Base-by-base conservation (phyloP, 257 asterid genomes). In the Gynochthodes officinalis region DNA sequence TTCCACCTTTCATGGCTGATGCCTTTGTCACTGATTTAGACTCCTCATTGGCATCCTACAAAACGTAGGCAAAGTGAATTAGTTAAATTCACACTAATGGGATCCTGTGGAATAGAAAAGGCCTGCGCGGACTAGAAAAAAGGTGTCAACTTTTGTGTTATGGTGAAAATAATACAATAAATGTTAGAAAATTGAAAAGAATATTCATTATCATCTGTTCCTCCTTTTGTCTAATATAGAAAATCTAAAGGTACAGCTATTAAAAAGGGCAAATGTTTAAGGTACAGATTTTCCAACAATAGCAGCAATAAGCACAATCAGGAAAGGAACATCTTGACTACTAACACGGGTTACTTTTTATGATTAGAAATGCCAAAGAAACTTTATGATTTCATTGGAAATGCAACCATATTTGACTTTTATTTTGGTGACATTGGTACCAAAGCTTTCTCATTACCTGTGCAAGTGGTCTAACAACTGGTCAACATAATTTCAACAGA, bases 21-120 rank as follows among this genome's bases (percentile, higher is more conserved):
- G 96, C 97, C 78, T 89, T 92, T 28, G 93, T 92, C 49, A 89
- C 89, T 44, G 97, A 82, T 76, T 88, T 90, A 35, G 96, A 90
- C 74, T 90, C 96, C 87, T 90, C 98, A 33, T 92, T 88, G 42
- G 93, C 91, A 69, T 92, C 96, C 96, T 92, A 84, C 72, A 78
- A 74, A n/a, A 74, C 67, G 42, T 70, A 61, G 11, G 13, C 25
- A 59, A 25, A 13, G 44, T 57, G 19, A 21, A 19, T 64, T 49
- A 48, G 28, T 39, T 63, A 15, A 32, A 40, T 62, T 33, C 58
- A 7, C 28, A 39, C 30, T 33, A 18, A 14, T 27, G 55, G 57
- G 15, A 16, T 4, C 7, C 12, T 54, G 1, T 30, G 27, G 40
- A 25, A 54, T 15, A 3, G 0, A 19, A 15, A n/a, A 70, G 2